phyloP scores from a whole-genome alignment of 495 filamentous ascomycete genomes.

The Aspergillus ellipticus region DNA sequence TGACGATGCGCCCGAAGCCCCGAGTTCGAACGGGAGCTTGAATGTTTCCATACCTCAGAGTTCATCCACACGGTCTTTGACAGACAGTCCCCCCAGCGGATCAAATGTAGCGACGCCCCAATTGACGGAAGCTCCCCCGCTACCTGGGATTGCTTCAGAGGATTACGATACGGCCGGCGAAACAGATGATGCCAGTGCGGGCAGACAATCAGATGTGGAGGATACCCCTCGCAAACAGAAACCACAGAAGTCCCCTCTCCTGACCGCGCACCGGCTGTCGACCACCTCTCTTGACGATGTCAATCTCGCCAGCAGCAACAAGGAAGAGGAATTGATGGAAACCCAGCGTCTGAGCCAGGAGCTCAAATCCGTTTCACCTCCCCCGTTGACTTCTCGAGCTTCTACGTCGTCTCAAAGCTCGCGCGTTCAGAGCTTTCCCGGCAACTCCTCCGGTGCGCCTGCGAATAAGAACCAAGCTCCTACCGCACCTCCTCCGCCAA shows the following conservation, averaged over 20 bases:
- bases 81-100: constrained; percentile 43
- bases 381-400: constrained; percentile 50
- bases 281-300: constrained; percentile 66
- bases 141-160: constrained; percentile 30
- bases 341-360: constrained; percentile 17
- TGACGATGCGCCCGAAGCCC: constrained; percentile 67
- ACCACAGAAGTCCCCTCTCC: constrained; percentile 49
- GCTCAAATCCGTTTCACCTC: constrained; percentile 37
- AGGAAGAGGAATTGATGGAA: constrained; percentile 32
- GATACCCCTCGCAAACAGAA: constrained; percentile 32
- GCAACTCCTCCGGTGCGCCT: constrained; percentile 46
- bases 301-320: constrained; percentile 56
- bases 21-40: constrained; percentile 28
- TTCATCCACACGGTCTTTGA: constrained; percentile 44
- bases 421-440: constrained; percentile 47
- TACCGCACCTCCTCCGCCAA: constrained; percentile 37
- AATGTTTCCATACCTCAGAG: constrained; percentile 35
- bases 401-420: constrained; percentile 39
- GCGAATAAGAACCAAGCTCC: constrained; percentile 39
- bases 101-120: constrained; percentile 33
- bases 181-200: constrained; percentile 19
- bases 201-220: constrained; percentile 26
- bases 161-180: constrained; percentile 32
- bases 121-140: constrained; percentile 31
- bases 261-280: constrained; percentile 62